Evolutionary conservation across 208 protist genomes (phyloP), one percentile per base, ranked within the genome.

Genomic region (Wallacemonas sp.): DNA sequence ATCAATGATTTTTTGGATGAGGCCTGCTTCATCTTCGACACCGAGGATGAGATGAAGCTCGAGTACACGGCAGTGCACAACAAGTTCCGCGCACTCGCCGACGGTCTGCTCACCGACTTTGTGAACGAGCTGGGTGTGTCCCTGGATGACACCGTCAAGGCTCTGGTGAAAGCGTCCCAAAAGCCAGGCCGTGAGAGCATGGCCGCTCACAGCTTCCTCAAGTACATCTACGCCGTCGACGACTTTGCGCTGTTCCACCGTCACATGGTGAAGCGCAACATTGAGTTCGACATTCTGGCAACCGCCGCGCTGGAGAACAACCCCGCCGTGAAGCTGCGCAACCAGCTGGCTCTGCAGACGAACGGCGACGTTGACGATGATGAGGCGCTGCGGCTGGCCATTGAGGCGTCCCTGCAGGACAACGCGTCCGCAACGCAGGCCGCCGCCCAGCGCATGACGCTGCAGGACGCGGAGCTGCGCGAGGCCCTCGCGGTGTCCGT

Each of bases 1-100:
- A 80, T 97, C 14, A 78, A 94, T 33, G 84, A 92, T 69, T 98
- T 97, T 79, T 73, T 97, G 26, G 94, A 98, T 67, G 92, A 97
- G 7, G 87, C 96, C 72, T 98, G 94, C 77, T 82, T 69, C 38
- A 26, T 96, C 2, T 98, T 98, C 61, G 89, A 86, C 29, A 82
- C 84, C 20, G 91, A 97, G 41, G 74, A 69, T 3, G 93, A 97
- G 57, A 94, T 97, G 84, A 94, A 91, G 72, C 55, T 98, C 3
- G 87, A 95, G 70, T 92, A 96, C 79, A 97, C 86, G 0, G 65
- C 74, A 1, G 74, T 97, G 38, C 89, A 97, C 76, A 65, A 89
- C 18, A 59, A 87, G 45, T 98, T 97, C 66, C 63, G 78, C 11
- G 61, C 82, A 20, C 81, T 98, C 3, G 80, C 96, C 14, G 94